Base-by-base conservation (phyloP, 2,329 filamentous ascomycete species). In the Aureobasidium sp. region DNA sequence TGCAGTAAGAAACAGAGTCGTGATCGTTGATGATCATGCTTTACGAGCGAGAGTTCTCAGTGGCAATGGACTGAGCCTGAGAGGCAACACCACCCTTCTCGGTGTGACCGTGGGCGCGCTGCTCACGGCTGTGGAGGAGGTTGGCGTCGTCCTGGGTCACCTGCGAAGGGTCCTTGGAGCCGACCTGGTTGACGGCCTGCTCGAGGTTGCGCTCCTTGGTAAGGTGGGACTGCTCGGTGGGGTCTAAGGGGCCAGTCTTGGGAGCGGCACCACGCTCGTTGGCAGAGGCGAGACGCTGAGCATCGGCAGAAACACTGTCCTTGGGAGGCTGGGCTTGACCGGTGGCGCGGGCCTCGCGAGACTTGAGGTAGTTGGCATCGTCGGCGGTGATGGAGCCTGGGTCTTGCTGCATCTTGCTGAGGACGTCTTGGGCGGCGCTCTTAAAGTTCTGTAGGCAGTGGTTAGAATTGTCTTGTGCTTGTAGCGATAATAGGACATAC, bases 291-390 rank as follows among this genome's bases (percentile, higher is more conserved):
- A 76, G 68, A n/a, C 72, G 72, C 68, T 77, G 72, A 14, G 76
- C 75, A 17, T 70, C 67, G 24, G 75, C 71, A 24, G 72, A 71
- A 45, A 77, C 65, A 27, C 74, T 69, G 57, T 69, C 69, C 17
- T 65, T 56, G 3, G 68, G 68, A 11, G 70, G 69, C 42, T 70
- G 65, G 7, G 50, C 62, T 40, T 68, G 66, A 24, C 69, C 69
- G 7, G 63, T 66, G 22, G 62, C 72, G 37, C 74, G 72, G 60
- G 73, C 71, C 64, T 77, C 75, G 50, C 75, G 73, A 31, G 73
- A 75, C 62, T 77, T 74, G 29, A 77, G 70, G 52, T 71, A 70
- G 57, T 74, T 69, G 33, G 75, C 75, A 60, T 77, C 75, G 53
- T 72, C 60, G 22, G 59, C 31, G 35, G 73, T 74, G 61, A 76